Conservation (phyloP, 768 basidiomycete species). For the Trametes cubensis region DNA sequence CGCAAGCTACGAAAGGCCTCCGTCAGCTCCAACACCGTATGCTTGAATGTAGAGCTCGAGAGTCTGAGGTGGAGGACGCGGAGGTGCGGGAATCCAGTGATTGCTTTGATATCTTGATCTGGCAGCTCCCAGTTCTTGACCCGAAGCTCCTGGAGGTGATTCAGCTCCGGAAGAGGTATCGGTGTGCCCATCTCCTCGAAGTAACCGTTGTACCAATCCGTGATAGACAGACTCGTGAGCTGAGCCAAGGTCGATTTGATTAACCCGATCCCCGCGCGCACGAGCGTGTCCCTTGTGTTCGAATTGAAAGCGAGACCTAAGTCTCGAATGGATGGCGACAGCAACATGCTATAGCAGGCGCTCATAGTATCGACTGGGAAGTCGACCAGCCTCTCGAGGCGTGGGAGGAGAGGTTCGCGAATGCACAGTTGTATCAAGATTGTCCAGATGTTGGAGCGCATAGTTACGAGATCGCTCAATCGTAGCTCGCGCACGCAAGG, state of each 20-base stretch:
- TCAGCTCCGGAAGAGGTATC: no score
- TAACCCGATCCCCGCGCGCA: neutral
- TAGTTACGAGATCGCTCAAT: neutral
- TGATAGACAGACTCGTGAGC: neutral
- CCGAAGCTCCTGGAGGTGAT: no score
- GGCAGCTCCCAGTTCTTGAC: no score
- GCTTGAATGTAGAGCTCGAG: no score
- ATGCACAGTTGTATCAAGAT: neutral
- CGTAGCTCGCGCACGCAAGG: slow-evolving; percentile 5
- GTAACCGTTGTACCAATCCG: no score
- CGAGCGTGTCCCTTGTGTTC: neutral
- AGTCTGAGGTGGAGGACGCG: neutral
- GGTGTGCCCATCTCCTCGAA: no score
- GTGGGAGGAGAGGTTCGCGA: neutral
- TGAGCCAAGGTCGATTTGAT: neutral
- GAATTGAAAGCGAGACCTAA: neutral
- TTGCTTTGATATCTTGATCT: no score
- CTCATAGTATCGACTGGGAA: neutral
- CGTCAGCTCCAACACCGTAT: no score
- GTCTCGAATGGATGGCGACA: neutral
- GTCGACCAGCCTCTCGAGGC: neutral
- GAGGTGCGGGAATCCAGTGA: neutral
- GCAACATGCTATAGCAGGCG: neutral
- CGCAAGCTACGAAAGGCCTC: no score
- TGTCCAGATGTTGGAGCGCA: neutral